These are phyloP conservation scores for Plantago ovata DNA, from an alignment of 257 asterid genomes.

Conservation along the genomic window DNA sequence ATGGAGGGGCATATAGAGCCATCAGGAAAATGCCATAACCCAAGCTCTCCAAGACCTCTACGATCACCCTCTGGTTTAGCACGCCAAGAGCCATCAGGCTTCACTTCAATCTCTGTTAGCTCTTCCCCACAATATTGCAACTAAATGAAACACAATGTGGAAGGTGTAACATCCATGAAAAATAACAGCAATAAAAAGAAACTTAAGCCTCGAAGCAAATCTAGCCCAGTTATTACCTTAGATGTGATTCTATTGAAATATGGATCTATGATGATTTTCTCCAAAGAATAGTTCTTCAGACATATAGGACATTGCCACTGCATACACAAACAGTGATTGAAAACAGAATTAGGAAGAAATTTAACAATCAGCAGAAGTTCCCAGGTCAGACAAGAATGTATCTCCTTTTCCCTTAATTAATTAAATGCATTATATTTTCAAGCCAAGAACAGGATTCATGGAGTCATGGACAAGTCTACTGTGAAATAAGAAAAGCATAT, in stretches of 20 bases:
- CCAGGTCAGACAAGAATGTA: constrained; percentile 1
- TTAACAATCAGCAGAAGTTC: constrained; percentile 3
- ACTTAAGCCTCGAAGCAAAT: not conserved
- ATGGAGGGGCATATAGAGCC: constrained; percentile 48
- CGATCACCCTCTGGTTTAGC: constrained; percentile 80
- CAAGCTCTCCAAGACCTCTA: constrained; percentile 74
- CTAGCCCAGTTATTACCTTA: constrained; percentile 47
- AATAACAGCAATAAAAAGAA: constrained; percentile 12
- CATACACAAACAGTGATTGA: constrained; percentile 34
- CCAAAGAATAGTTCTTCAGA: constrained; percentile 87
- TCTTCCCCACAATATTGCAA: constrained; percentile 74
- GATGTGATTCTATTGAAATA: constrained; percentile 79
- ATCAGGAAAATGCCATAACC: constrained; percentile 90
- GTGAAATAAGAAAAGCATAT: constrained; percentile 12
- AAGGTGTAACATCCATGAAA: constrained; percentile 7
- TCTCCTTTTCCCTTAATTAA: not conserved
- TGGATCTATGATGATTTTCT: constrained; percentile 82
- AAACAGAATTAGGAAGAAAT: constrained; percentile 19
- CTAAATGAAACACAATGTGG: constrained; percentile 36
- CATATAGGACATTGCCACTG: constrained; percentile 99
- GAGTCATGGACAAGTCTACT: too few species aligned
- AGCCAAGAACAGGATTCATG: too few species aligned
- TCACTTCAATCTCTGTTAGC: constrained; percentile 85
- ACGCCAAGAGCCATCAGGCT: constrained; percentile 99
- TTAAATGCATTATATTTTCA: not conserved